These are phyloP conservation scores for Aspergillus intermedius DNA, from an alignment of 2,329 filamentous ascomycete species.

Conservation along the genomic window DNA sequence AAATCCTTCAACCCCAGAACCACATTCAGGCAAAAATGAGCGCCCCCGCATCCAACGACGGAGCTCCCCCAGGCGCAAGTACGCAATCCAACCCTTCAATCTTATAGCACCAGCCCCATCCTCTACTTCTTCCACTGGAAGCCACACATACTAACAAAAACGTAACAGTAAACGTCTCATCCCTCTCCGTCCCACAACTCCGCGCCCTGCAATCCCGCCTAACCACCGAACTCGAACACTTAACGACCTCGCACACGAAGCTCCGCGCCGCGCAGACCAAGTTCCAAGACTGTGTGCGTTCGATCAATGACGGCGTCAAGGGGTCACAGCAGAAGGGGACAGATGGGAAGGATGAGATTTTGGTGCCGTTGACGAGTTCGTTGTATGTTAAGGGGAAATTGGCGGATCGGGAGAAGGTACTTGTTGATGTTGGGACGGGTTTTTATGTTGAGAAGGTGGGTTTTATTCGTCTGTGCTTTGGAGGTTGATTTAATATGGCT, in stretches of 20 bases:
- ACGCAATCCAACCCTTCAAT: slow-evolving; percentile 7
- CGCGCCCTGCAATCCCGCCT: slow-evolving; percentile 91
- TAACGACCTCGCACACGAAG: slow-evolving; percentile 83
- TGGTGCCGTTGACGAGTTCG: slow-evolving; percentile 92
- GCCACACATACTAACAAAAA: slow-evolving; percentile 2
- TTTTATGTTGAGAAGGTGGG: slow-evolving; percentile 88
- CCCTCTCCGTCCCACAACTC: slow-evolving; percentile 77
- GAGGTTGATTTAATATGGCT: not conserved
- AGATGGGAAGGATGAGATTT: slow-evolving; percentile 48
- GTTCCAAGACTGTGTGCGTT: slow-evolving; percentile 82
- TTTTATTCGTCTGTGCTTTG: not conserved
- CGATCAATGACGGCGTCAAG: slow-evolving; percentile 57
- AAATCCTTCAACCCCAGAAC: not conserved
- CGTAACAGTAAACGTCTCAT: slow-evolving; percentile 59
- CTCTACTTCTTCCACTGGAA: not conserved
- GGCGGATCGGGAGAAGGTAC: slow-evolving; percentile 65
- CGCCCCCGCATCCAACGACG: slow-evolving; percentile 18
- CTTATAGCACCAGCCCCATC: not conserved
- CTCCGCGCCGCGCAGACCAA: slow-evolving; percentile 84
- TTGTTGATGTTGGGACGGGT: slow-evolving; percentile 90
- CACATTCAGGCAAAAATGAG: slow-evolving; percentile 11
- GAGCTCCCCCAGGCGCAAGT: slow-evolving; percentile 25
- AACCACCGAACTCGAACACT: slow-evolving; percentile 90
- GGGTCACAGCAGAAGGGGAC: slow-evolving; percentile 29
- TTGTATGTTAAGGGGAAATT: slow-evolving; percentile 86